Evolutionary conservation across 2,329 filamentous ascomycete species (phyloP).

Genomic region (Dendrostoma leiphaemia): DNA sequence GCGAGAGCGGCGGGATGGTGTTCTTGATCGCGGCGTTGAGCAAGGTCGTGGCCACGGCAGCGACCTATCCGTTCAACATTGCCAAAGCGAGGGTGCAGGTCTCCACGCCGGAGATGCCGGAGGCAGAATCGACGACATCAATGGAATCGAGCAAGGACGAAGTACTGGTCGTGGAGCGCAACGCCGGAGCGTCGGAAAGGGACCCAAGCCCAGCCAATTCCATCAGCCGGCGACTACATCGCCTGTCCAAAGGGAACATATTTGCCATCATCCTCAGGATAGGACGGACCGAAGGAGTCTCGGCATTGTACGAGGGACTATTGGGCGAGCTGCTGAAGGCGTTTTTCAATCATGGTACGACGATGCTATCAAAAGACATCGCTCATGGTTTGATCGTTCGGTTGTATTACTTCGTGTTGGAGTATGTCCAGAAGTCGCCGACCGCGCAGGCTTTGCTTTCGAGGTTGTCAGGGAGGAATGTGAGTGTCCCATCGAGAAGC

Average conservation of each 20-base stretch:
- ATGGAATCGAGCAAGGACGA: conserved; percentile 22
- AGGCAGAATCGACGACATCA: conserved; percentile 27
- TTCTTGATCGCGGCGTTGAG: conserved; percentile 67
- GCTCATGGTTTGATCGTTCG: conserved; percentile 72
- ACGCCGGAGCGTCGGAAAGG: conserved; percentile 24
- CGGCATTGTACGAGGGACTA: conserved; percentile 73
- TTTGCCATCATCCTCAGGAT: conserved; percentile 62
- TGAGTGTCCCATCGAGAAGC: background rate
- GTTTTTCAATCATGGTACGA: conserved; percentile 82
- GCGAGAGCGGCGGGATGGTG: conserved; percentile 29
- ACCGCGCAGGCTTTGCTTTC: conserved; percentile 35
- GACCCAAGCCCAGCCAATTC: conserved; percentile 25
- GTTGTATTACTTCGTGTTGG: conserved; percentile 66
- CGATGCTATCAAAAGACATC: conserved; percentile 81
- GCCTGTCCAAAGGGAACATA: conserved; percentile 47
- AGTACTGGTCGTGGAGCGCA: background rate
- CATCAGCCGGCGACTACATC: conserved; percentile 23
- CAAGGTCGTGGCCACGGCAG: conserved; percentile 71
- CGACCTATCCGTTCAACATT: conserved; percentile 84
- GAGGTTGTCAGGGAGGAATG: conserved; percentile 6
- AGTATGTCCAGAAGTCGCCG: conserved; percentile 40
- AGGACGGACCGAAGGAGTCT: conserved; percentile 61
- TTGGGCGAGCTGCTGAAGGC: conserved; percentile 75
- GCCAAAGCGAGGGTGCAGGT: conserved; percentile 80
- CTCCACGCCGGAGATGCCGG: conserved; percentile 31